phyloP scores from a whole-genome alignment of 345 rosid species.

The Balakata baccata region DNA sequence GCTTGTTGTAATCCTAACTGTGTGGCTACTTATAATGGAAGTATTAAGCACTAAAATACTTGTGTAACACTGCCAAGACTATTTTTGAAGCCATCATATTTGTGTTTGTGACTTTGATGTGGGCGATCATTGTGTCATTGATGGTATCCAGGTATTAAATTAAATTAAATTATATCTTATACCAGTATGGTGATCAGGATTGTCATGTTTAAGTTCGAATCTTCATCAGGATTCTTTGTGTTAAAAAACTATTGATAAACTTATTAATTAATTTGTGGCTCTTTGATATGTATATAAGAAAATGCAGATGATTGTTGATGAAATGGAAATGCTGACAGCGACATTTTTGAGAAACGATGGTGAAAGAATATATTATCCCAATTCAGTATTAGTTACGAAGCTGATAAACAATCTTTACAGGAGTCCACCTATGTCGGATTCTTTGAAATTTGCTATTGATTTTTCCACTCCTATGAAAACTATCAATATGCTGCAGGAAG shows the following conservation, averaged over 20 bases:
- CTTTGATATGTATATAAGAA: no score
- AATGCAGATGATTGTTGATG: conserved; percentile 25
- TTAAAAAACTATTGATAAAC: not conserved
- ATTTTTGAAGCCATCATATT: conserved; percentile 68
- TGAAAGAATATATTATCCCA: conserved; percentile 22
- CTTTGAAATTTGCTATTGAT: conserved; percentile 17
- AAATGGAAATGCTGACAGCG: conserved; percentile 21
- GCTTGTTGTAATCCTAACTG: conserved; percentile 31
- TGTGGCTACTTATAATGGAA: conserved; percentile 56
- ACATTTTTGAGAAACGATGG: conserved; percentile 17
- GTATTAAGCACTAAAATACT: conserved; percentile 42
- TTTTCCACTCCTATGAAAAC: conserved; percentile 15
- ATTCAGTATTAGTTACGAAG: conserved; percentile 20
- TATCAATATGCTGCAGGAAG: not conserved
- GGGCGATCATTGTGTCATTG: conserved; percentile 75
- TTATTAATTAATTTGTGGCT: not conserved
- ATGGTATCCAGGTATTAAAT: conserved; percentile 80
- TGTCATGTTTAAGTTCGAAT: no score
- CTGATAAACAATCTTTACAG: conserved; percentile 28
- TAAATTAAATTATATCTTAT: no score
- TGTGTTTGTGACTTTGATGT: conserved; percentile 66
- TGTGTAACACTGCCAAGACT: conserved; percentile 52
- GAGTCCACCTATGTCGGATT: conserved; percentile 25
- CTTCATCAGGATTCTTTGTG: no score
- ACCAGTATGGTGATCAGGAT: no score